Percentiles rank a stretch among this genome's conserved stretches.
These are phyloP conservation scores for Phytophthora sansomeana DNA, from an alignment of 352 stramenopile genomes.

Conservation along the genomic window DNA sequence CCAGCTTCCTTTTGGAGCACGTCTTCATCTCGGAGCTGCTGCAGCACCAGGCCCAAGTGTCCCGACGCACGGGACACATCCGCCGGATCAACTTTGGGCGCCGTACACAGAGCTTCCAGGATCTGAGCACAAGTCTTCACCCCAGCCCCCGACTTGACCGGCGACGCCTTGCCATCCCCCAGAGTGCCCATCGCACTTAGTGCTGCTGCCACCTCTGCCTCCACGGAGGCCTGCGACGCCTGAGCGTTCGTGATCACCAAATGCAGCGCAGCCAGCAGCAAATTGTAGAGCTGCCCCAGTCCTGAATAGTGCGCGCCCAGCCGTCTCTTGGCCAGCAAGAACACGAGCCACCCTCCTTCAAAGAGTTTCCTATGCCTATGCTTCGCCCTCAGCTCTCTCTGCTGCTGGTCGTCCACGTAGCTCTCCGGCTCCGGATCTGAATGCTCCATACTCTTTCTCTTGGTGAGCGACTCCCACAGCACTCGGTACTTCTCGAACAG, in stretches of 20 bases:
- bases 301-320: constrained; percentile 55
- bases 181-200: constrained; percentile 72
- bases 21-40: constrained; percentile 41
- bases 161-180: constrained; percentile 28
- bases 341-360: constrained; percentile 80
- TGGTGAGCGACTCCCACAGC: constrained; percentile 62
- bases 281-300: constrained; percentile 77
- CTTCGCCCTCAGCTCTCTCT: constrained; percentile 12
- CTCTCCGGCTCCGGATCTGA: constrained; percentile 37
- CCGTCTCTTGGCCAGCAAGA: constrained; percentile 65
- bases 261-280: constrained; percentile 80
- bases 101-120: constrained; percentile 54
- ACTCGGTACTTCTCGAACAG: constrained; percentile 83
- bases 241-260: constrained; percentile 55
- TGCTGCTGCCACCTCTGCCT: constrained; percentile 81
- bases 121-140: constrained; percentile 40
- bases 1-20: constrained; percentile 25
- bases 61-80: constrained; percentile 54
- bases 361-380: constrained; percentile 51
- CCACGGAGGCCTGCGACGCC: constrained; percentile 55
- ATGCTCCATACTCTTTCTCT: not conserved
- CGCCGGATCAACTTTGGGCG: constrained; percentile 53
- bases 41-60: constrained; percentile 51
- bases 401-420: constrained; percentile 12
- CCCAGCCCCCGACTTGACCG: constrained; percentile 7